Evolutionary conservation across 2,329 filamentous ascomycete genomes (phyloP).

Genomic region (Trichoderma sp.): DNA sequence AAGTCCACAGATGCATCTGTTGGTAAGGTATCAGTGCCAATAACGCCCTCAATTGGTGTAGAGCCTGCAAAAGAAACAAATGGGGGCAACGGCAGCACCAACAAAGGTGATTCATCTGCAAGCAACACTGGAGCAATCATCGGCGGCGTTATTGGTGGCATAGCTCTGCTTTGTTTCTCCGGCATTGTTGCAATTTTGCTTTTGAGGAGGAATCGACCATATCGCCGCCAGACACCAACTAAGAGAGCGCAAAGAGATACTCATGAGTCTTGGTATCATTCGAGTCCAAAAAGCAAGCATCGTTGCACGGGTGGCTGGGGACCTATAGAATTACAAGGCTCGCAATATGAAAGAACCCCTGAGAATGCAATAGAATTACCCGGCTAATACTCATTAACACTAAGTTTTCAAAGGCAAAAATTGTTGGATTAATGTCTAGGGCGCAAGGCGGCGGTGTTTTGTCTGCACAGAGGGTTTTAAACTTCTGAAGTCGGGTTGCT

Average conservation of each 20-base stretch:
- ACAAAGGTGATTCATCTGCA: not conserved
- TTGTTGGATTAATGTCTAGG: not conserved
- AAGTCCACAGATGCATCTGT: conserved; percentile 15
- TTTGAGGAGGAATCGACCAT: conserved; percentile 17
- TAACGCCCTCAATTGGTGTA: not conserved
- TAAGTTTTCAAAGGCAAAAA: not conserved
- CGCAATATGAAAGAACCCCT: not conserved
- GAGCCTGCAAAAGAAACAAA: not conserved
- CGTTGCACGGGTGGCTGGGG: conserved; percentile 7
- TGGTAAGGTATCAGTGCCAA: not conserved
- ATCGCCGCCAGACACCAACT: not conserved
- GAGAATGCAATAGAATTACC: not conserved
- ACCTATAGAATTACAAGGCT: not conserved
- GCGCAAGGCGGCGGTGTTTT: not conserved
- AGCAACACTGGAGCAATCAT: conserved; percentile 34
- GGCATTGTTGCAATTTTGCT: conserved; percentile 24
- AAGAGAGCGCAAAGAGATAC: not conserved
- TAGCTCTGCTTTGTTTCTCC: conserved; percentile 34
- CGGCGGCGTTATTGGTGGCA: conserved; percentile 35
- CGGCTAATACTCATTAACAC: not conserved
- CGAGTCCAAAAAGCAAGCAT: not conserved
- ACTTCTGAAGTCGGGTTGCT: too few relatives aligned
- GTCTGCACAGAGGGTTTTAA: too few relatives aligned
- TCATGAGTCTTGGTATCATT: not conserved
- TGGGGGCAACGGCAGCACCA: not conserved